phyloP scores from a whole-genome alignment of 306 rosid genomes.

The Astragalus membranaceus region DNA sequence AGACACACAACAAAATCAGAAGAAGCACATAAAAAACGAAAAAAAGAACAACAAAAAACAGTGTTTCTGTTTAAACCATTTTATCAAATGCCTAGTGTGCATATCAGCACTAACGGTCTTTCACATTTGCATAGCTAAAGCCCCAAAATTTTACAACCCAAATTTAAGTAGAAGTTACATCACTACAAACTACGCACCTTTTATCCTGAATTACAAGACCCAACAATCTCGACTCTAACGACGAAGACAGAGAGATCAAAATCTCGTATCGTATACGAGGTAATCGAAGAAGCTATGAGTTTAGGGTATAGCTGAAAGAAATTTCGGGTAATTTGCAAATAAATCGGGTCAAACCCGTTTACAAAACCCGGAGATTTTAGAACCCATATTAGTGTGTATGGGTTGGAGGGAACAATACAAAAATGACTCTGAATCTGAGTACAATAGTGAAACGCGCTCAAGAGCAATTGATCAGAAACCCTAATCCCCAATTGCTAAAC shows the following conservation, averaged over 20 bases:
- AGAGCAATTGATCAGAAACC: constrained; percentile 43
- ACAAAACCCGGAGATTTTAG: neutral
- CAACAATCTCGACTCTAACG: neutral
- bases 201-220: neutral
- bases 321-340: neutral
- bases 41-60: neutral
- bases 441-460: constrained; percentile 35
- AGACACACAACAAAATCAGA: neutral
- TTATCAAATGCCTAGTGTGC: constrained; percentile 14
- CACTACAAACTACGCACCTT: constrained; percentile 7
- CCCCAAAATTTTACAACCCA: neutral
- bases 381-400: neutral
- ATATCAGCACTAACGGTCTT: neutral
- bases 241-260: neutral
- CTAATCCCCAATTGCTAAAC: constrained; percentile 44
- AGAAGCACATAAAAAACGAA: neutral
- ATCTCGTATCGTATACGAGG: neutral
- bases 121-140: neutral
- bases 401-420: constrained; percentile 3
- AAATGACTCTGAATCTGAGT: constrained; percentile 21
- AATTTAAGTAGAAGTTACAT: neutral
- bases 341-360: neutral
- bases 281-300: neutral
- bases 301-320: neutral
- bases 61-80: neutral